phyloP scores from a whole-genome alignment of 2,329 filamentous ascomycete species.

The Gremmenia infestans region DNA sequence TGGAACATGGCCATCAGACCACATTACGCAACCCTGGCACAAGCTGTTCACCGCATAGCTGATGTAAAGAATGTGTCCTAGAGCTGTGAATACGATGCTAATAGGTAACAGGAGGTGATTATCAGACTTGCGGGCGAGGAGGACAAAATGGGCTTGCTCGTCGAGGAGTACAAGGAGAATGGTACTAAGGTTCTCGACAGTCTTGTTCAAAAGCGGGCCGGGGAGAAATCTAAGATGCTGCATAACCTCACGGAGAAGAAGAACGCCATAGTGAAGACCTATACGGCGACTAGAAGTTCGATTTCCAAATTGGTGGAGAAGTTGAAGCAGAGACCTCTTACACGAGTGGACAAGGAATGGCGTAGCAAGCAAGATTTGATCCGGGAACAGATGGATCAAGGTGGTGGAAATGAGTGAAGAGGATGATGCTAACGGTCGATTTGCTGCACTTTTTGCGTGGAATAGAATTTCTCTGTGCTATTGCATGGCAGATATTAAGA shows the following conservation, averaged over 20 bases:
- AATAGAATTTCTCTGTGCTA: background rate
- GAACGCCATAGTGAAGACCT: slow-evolving; percentile 17
- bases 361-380: slow-evolving; percentile 21
- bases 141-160: slow-evolving; percentile 25
- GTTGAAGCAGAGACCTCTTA: slow-evolving; percentile 14
- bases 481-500: background rate
- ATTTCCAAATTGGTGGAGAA: slow-evolving; percentile 12
- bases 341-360: slow-evolving; percentile 23
- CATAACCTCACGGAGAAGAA: slow-evolving; percentile 16
- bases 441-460: background rate
- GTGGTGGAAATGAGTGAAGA: slow-evolving; percentile 5
- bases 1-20: slow-evolving; percentile 28
- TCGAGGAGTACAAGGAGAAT: slow-evolving; percentile 27
- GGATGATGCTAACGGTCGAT: background rate
- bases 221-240: slow-evolving; percentile 15
- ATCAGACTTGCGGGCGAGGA: slow-evolving; percentile 26
- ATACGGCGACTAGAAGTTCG: slow-evolving; percentile 14
- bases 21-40: slow-evolving; percentile 25
- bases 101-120: slow-evolving; percentile 27
- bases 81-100: slow-evolving; percentile 6
- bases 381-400: slow-evolving; percentile 15
- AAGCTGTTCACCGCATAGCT: slow-evolving; percentile 27
- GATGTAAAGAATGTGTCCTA: slow-evolving; percentile 22
- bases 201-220: slow-evolving; percentile 13
- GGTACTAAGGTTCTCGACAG: slow-evolving; percentile 22